Conservation (phyloP, 2,329 filamentous ascomycete genomes). For the Penicillium palitans region DNA sequence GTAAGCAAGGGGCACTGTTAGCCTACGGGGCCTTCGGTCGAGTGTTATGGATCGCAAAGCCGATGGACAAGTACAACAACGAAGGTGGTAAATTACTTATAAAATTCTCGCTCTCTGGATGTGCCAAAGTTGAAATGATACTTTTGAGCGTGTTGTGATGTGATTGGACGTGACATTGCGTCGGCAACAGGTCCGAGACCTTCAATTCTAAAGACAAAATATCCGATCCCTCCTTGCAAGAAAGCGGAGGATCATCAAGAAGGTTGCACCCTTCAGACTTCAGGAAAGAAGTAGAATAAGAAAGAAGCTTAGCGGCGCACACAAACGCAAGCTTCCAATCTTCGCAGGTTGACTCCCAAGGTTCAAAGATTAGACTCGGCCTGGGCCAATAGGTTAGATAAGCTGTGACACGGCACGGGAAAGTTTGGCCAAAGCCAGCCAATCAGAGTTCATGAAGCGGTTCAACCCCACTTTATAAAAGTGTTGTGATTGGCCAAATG, state of each 20-base stretch:
- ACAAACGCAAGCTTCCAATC: background rate
- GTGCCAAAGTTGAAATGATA: constrained; percentile 6
- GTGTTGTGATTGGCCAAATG: background rate
- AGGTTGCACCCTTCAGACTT: background rate
- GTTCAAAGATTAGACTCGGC: background rate
- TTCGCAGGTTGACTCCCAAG: background rate
- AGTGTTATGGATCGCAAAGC: background rate
- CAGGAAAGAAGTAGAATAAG: background rate
- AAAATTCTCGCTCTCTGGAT: constrained; percentile 17
- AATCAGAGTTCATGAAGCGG: rapidly evolving
- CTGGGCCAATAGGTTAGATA: background rate
- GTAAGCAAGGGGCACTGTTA: background rate
- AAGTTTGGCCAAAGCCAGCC: background rate
- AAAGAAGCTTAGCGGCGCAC: background rate
- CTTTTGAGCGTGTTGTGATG: background rate
- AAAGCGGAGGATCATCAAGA: background rate
- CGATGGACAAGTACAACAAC: background rate
- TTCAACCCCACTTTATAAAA: background rate
- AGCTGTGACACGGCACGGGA: background rate
- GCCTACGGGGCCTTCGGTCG: background rate
- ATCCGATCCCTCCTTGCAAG: background rate
- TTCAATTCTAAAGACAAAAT: background rate
- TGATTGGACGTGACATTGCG: constrained; percentile 7
- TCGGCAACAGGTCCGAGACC: background rate
- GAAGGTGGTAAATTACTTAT: constrained; percentile 10